Conservation (phyloP, 768 basidiomycete genomes). For the Chalciporus sphaerocephalus region DNA sequence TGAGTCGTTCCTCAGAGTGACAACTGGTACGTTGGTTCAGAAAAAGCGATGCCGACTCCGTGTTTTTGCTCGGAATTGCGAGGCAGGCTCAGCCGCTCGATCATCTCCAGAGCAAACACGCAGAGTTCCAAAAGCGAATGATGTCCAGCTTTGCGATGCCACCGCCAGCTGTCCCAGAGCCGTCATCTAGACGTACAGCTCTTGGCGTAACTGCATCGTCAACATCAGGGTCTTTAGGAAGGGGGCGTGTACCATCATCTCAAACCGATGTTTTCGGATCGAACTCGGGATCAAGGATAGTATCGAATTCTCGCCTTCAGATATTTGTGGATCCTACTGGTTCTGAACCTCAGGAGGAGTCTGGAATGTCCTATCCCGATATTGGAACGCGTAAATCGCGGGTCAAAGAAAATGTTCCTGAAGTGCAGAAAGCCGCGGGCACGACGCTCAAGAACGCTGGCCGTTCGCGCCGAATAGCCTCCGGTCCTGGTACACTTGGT, state of each 20-base stretch:
- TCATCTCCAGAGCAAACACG: slow-evolving; percentile 68
- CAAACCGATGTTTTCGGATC: slow-evolving; percentile 30
- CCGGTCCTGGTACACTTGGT: slow-evolving; percentile 23
- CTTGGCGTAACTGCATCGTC: slow-evolving; percentile 42
- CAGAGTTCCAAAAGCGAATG: slow-evolving; percentile 91
- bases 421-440: slow-evolving; percentile 63
- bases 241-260: slow-evolving; percentile 9
- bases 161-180: slow-evolving; percentile 35
- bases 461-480: slow-evolving; percentile 48
- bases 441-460: slow-evolving; percentile 64
- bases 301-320: slow-evolving; percentile 56
- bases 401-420: slow-evolving; percentile 74
- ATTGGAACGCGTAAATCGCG: slow-evolving; percentile 74
- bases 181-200: slow-evolving; percentile 39
- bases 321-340: slow-evolving; percentile 72
- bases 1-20: slow-evolving; percentile 28
- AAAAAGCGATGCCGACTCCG: slow-evolving; percentile 82
- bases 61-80: slow-evolving; percentile 84
- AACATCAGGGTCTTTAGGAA: slow-evolving; percentile 27
- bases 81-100: slow-evolving; percentile 78
- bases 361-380: slow-evolving; percentile 57
- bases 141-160: slow-evolving; percentile 48
- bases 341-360: slow-evolving; percentile 41
- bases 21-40: slow-evolving; percentile 37
- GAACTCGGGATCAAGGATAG: slow-evolving; percentile 31